Evolutionary conservation across 352 stramenopile genomes (phyloP).

Genomic region (Phytophthora fragariaefolia): DNA sequence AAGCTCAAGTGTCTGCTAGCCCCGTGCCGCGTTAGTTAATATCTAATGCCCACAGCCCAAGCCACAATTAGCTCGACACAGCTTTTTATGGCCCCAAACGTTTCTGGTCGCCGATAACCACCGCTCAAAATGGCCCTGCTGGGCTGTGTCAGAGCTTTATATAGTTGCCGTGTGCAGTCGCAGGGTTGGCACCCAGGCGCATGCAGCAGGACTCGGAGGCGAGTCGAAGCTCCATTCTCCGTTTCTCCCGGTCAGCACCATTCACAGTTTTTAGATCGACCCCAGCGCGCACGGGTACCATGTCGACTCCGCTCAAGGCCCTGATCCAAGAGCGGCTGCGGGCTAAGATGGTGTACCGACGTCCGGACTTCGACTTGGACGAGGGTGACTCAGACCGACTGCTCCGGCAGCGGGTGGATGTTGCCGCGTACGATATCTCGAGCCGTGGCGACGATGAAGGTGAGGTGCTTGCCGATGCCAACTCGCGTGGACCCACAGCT

Average conservation of each 20-base stretch:
- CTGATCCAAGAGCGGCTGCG: constrained; percentile 77
- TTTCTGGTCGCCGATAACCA: constrained; percentile 22
- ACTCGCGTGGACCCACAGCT: constrained; percentile 7
- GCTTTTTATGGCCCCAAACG: constrained; percentile 19
- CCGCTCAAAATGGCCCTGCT: constrained; percentile 23
- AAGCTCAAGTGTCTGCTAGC: background rate
- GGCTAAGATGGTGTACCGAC: constrained; percentile 66
- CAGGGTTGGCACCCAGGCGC: background rate
- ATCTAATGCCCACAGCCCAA: background rate
- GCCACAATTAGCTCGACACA: constrained; percentile 9
- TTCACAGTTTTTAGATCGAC: constrained; percentile 1
- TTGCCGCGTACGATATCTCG: constrained; percentile 28
- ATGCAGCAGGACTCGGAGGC: constrained; percentile 3
- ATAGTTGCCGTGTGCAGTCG: constrained; percentile 10
- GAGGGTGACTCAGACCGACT: constrained; percentile 23
- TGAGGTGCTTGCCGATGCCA: background rate
- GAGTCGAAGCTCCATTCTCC: constrained; percentile 25
- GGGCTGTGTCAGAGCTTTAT: background rate
- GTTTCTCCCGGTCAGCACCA: constrained; percentile 24
- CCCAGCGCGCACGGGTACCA: constrained; percentile 12
- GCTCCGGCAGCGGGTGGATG: constrained; percentile 20
- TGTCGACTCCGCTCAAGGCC: constrained; percentile 72
- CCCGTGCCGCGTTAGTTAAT: too few relatives aligned
- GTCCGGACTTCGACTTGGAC: constrained; percentile 28
- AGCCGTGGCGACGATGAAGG: constrained; percentile 12